Percentiles rank a stretch among this genome's conserved stretches.
These are phyloP conservation scores for Hysterium pulicare DNA, from an alignment of 2,329 filamentous ascomycete genomes.

Conservation along the genomic window DNA sequence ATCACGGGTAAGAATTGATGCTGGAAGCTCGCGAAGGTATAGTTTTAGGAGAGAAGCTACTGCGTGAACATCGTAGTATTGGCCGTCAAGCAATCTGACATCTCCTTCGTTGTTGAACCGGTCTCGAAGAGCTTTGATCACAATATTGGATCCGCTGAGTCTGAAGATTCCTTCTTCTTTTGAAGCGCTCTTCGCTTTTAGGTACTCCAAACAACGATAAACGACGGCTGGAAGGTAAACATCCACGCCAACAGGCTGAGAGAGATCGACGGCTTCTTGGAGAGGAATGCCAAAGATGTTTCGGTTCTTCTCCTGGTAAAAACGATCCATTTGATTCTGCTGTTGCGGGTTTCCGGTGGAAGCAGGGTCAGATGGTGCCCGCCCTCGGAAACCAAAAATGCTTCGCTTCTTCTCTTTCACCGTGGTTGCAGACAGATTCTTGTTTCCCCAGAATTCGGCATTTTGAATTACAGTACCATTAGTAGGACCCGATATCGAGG, in stretches of 20 bases:
- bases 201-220: constrained; percentile 91
- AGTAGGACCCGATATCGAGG: constrained; percentile 73
- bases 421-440: constrained; percentile 51
- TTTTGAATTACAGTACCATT: constrained; percentile 84
- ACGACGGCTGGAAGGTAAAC: constrained; percentile 86
- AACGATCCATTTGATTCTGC: constrained; percentile 7
- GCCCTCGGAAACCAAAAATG: constrained; percentile 63
- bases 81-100: constrained; percentile 79
- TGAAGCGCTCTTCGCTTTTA: constrained; percentile 76
- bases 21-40: constrained; percentile 87
- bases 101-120: constrained; percentile 93
- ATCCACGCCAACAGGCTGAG: constrained; percentile 67
- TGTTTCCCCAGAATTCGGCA: constrained; percentile 81
- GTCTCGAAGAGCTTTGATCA: constrained; percentile 87
- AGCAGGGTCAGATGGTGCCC: constrained; percentile 65
- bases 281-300: constrained; percentile 79
- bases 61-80: constrained; percentile 93
- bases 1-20: constrained; percentile 86
- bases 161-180: constrained; percentile 94
- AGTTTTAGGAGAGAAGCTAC: constrained; percentile 91
- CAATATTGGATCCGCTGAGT: constrained; percentile 91
- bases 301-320: constrained; percentile 50
- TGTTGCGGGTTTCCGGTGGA: constrained; percentile 31
- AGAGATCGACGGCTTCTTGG: constrained; percentile 80
- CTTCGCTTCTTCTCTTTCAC: constrained; percentile 80